Percentiles rank a stretch among this genome's conserved stretches.
phyloP scores from a whole-genome alignment of 2,329 filamentous ascomycete species.

The Parafenestella ontariensis region DNA sequence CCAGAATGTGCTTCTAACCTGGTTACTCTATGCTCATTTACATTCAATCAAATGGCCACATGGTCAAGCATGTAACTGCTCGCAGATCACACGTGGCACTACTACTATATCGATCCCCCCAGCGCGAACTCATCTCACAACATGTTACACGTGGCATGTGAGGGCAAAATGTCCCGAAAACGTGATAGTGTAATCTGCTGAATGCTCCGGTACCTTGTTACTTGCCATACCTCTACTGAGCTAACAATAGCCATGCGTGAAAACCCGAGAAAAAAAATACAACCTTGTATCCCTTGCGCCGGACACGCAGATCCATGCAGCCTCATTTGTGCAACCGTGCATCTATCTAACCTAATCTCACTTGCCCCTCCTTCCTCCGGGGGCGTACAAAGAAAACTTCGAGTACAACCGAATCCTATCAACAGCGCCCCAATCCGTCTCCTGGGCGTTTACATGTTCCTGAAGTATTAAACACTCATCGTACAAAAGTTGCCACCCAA shows the following conservation, averaged over 20 bases:
- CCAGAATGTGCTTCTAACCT: neutral
- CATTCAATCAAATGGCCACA: no score
- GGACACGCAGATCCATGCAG: conserved; percentile 11
- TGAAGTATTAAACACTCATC: conserved; percentile 19
- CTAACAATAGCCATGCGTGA: conserved; percentile 9
- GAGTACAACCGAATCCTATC: neutral
- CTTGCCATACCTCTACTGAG: conserved; percentile 2
- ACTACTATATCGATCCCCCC: no score
- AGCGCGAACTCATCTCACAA: no score
- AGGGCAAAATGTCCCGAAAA: neutral
- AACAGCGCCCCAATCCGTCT: neutral
- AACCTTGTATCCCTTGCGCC: conserved; percentile 10
- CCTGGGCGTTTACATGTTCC: neutral
- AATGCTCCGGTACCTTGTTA: conserved; percentile 8
- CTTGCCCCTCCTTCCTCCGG: conserved; percentile 3
- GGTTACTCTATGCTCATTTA: no score
- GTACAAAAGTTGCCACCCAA: conserved; percentile 23
- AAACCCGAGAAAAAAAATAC: neutral
- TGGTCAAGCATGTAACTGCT: no score
- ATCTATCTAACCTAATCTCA: no score
- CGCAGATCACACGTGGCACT: neutral
- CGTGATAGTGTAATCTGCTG: neutral
- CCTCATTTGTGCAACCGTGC: conserved; percentile 8
- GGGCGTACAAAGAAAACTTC: conserved; percentile 1
- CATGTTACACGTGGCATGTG: neutral